A percentile compares a stretch with the other conserved stretches of the same genome.
Evolutionary conservation across 495 filamentous ascomycete species (phyloP).

Genomic region (Bombardia bombarda): DNA sequence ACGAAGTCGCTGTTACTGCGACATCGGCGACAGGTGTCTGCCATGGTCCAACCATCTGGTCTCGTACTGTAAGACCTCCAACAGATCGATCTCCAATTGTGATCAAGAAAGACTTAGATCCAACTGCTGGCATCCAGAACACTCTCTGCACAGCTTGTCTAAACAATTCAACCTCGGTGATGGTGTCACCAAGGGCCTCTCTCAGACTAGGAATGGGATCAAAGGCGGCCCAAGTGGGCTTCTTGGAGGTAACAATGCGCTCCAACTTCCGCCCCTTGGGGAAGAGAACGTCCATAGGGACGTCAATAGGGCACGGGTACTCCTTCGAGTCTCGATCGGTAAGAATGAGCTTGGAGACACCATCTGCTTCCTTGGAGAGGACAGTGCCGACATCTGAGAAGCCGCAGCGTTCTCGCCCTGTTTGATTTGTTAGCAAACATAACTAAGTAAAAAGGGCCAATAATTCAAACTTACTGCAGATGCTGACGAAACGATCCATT

Average conservation of each 20-base stretch:
- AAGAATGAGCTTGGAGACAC: constrained; percentile 64
- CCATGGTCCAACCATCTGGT: constrained; percentile 96
- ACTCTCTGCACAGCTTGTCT: constrained; percentile 71
- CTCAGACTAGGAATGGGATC: constrained; percentile 47
- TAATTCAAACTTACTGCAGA: constrained; percentile 48
- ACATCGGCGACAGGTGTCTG: constrained; percentile 93
- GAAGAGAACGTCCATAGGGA: constrained; percentile 87
- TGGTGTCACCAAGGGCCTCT: constrained; percentile 37
- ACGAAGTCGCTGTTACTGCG: constrained; percentile 78
- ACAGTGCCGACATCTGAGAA: constrained; percentile 88
- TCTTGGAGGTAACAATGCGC: constrained; percentile 66
- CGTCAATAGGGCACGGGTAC: constrained; percentile 72
- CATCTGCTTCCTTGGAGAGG: constrained; percentile 50
- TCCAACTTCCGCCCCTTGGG: constrained; percentile 84
- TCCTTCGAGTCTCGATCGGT: constrained; percentile 74
- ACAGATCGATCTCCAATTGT: constrained; percentile 92
- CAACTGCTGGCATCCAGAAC: constrained; percentile 77
- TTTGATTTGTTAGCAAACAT: background rate
- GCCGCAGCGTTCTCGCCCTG: constrained; percentile 74
- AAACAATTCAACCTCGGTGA: constrained; percentile 57
- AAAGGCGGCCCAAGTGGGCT: constrained; percentile 60
- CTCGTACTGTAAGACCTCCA: constrained; percentile 77
- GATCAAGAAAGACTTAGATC: constrained; percentile 93
- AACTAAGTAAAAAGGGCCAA: background rate
- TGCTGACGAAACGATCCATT: constrained; percentile 75